Percentiles rank a stretch among this genome's conserved stretches.
Conservation (phyloP, 768 basidiomycete genomes). For the Grammothele lineata region DNA sequence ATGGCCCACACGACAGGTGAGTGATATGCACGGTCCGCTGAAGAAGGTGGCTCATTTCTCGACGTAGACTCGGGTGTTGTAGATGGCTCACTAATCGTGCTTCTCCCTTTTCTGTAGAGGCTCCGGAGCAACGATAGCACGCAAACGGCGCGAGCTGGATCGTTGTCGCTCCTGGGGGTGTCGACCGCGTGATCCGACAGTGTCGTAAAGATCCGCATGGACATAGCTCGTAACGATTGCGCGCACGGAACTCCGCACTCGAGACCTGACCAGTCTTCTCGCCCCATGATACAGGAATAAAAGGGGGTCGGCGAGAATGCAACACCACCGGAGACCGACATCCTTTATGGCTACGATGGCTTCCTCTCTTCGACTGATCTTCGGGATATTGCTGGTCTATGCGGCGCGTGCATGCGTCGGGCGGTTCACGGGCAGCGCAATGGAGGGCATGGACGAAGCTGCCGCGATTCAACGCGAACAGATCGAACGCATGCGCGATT, state of each 20-base stretch:
- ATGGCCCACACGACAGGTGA: conserved; percentile 12
- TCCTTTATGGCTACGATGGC: neutral
- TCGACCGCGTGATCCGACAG: neutral
- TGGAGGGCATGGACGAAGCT: conserved; percentile 24
- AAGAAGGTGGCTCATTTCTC: conserved; percentile 3
- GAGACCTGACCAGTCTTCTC: neutral
- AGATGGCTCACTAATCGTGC: too few relatives aligned
- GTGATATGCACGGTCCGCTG: conserved; percentile 3
- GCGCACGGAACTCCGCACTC: neutral
- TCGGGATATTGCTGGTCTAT: conserved; percentile 3
- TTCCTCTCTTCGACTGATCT: conserved; percentile 1
- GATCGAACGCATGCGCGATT: conserved; percentile 21
- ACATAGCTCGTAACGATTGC: neutral
- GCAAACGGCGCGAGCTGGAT: too few relatives aligned
- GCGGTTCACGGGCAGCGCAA: conserved; percentile 18
- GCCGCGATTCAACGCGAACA: conserved; percentile 25
- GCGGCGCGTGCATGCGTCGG: conserved; percentile 5
- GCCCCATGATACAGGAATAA: too few relatives aligned
- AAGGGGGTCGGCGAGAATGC: too few relatives aligned
- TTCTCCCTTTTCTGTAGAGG: too few relatives aligned
- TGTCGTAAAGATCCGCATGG: neutral
- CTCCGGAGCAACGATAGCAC: too few relatives aligned
- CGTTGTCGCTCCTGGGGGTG: too few relatives aligned
- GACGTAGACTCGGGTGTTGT: too few relatives aligned
- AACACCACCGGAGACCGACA: too few relatives aligned